A percentile compares a stretch with the other conserved stretches of the same genome.
phyloP scores from a whole-genome alignment of 2,329 filamentous ascomycete species.

The Talaromyces pinophilus region DNA sequence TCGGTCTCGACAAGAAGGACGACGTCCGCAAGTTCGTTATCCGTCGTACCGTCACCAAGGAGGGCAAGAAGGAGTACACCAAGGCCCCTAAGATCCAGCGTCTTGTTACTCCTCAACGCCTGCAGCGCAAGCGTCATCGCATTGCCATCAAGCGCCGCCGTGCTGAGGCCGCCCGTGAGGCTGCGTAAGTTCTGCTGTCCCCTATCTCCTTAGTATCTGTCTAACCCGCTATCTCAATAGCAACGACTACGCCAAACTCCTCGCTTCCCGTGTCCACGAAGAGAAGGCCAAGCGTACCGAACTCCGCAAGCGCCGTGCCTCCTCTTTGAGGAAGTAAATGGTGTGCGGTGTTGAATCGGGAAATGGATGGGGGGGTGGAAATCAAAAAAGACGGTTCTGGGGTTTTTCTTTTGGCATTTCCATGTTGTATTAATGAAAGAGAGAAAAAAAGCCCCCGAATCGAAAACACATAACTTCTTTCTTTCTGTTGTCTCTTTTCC shows the following conservation, averaged over 20 bases:
- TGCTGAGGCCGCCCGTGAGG: constrained; percentile 96
- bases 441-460: constrained; percentile 7
- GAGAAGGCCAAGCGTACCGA: constrained; percentile 93
- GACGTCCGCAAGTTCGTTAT: constrained; percentile 99
- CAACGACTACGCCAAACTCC: constrained; percentile 92
- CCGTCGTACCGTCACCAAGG: constrained; percentile 93
- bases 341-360: constrained; percentile 14
- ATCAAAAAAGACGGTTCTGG: constrained; percentile 26
- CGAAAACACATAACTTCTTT: constrained; percentile 14
- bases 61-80: constrained; percentile 98
- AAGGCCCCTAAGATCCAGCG: constrained; percentile 99
- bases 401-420: constrained; percentile 24
- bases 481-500: constrained; percentile 10
- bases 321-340: constrained; percentile 81
- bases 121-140: constrained; percentile 99
- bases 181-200: constrained; percentile 79
- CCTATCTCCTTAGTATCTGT: neutral
- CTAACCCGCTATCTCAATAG: constrained; percentile 49
- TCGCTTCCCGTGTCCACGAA: constrained; percentile 96
- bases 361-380: constrained; percentile 25
- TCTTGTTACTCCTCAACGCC: constrained; percentile 97
- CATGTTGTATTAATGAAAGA: constrained; percentile 26
- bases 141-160: constrained; percentile 98
- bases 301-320: constrained; percentile 93
- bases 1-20: constrained; percentile 99